These are phyloP conservation scores for Colletotrichum cordylinicola DNA, from an alignment of 2,329 filamentous ascomycete genomes.

Conservation along the genomic window DNA sequence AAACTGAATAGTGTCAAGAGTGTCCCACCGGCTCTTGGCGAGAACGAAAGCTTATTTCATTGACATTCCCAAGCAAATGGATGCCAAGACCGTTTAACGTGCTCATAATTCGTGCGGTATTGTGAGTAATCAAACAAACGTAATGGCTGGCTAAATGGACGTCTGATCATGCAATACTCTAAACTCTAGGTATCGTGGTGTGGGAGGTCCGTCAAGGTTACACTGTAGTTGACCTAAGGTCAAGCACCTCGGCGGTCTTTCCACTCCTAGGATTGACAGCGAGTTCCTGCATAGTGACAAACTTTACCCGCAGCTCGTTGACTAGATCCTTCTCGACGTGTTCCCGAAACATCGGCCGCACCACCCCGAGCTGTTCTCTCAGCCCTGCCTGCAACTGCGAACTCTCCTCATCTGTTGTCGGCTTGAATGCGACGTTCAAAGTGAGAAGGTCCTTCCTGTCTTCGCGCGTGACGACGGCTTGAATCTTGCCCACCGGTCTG, in stretches of 20 bases:
- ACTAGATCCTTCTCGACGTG: conserved; percentile 12
- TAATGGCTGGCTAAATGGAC: neutral
- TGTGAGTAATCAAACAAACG: neutral
- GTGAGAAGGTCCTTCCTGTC: conserved; percentile 10
- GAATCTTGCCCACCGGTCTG: neutral
- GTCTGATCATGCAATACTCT: neutral
- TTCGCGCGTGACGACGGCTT: conserved; percentile 5
- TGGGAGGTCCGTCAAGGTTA: neutral
- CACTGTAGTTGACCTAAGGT: conserved; percentile 10
- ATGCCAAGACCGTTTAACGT: neutral
- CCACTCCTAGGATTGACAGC: conserved; percentile 11
- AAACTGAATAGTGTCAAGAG: neutral
- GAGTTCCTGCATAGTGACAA: conserved; percentile 6
- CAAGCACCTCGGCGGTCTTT: conserved; percentile 6
- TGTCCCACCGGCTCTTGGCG: neutral
- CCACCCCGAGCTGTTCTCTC: neutral
- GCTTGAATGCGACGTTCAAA: neutral
- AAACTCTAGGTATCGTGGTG: neutral
- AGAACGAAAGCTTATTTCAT: neutral
- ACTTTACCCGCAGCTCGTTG: conserved; percentile 1
- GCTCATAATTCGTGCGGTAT: neutral
- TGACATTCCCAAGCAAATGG: neutral
- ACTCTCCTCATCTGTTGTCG: neutral
- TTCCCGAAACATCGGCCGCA: conserved; percentile 15
- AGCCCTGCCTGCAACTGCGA: neutral